Conservation (phyloP, 2,329 filamentous ascomycete genomes). For the Aspergillus intermedius region DNA sequence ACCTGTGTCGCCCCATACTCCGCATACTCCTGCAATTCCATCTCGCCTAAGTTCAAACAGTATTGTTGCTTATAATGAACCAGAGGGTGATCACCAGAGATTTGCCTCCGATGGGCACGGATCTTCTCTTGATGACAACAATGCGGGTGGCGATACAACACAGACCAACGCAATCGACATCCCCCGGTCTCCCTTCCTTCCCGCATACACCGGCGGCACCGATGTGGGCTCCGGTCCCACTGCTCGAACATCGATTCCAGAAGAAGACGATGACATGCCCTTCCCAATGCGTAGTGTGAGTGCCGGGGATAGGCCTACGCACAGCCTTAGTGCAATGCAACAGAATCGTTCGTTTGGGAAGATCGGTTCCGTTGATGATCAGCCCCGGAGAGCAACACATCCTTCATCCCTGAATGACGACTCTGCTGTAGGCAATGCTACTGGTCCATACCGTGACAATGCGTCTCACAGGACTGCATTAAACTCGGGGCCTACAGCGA, state of each 20-base stretch:
- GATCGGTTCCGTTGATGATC: constrained; percentile 13
- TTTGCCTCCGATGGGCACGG: constrained; percentile 24
- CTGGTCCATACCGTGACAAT: constrained; percentile 14
- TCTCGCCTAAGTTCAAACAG: constrained; percentile 90
- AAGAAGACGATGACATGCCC: constrained; percentile 40
- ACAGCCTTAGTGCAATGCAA: constrained; percentile 26
- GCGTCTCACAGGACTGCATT: constrained; percentile 15
- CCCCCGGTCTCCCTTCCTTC: constrained; percentile 41
- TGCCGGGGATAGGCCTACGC: constrained; percentile 32
- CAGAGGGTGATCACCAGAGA: constrained; percentile 26
- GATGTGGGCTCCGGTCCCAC: constrained; percentile 37
- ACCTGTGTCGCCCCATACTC: constrained; percentile 80
- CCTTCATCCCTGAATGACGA: constrained; percentile 15
- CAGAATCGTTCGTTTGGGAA: constrained; percentile 28
- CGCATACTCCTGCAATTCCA: constrained; percentile 87
- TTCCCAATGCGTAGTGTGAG: constrained; percentile 43
- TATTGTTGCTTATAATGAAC: constrained; percentile 61
- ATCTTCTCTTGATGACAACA: constrained; percentile 31
- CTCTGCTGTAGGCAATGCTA: constrained; percentile 9
- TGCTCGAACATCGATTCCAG: constrained; percentile 32
- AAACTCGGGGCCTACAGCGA: constrained; percentile 18
- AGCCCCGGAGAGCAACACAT: constrained; percentile 12
- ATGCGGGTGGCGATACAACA: constrained; percentile 25
- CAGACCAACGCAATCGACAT: constrained; percentile 43
- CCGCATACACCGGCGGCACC: constrained; percentile 32